phyloP scores from a whole-genome alignment of 176 grass and related monocot species.

The Eremochloa ophiuroides region DNA sequence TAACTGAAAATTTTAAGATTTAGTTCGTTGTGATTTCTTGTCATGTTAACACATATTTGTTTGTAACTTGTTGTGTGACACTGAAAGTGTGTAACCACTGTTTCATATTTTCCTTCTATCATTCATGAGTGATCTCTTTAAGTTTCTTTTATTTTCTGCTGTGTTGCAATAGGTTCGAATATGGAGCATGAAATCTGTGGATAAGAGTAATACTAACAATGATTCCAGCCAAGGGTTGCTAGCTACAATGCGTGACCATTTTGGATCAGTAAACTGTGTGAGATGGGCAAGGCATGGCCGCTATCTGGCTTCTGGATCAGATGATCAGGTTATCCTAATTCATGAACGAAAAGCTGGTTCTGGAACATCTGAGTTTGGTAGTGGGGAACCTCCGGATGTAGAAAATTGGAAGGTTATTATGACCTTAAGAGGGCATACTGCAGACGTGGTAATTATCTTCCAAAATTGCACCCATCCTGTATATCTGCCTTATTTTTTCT shows the following conservation, averaged over 20 bases:
- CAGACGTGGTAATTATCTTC: constrained; percentile 87
- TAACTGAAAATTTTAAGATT: background rate
- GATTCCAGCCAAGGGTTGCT: constrained; percentile 63
- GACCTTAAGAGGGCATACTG: constrained; percentile 95
- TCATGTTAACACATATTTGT: background rate
- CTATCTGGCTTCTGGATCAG: constrained; percentile 92
- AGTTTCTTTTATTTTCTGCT: background rate
- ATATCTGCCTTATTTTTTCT: background rate
- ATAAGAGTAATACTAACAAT: constrained; percentile 34
- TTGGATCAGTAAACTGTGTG: constrained; percentile 97
- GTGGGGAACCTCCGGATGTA: constrained; percentile 86
- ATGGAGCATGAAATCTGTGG: constrained; percentile 96
- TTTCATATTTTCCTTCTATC: background rate
- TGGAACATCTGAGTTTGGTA: constrained; percentile 92
- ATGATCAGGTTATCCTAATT: constrained; percentile 96
- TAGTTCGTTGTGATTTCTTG: background rate
- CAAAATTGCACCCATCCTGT: background rate
- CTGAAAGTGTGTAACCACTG: background rate
- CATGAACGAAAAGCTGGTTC: constrained; percentile 94
- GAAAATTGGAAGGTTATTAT: constrained; percentile 99
- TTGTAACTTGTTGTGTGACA: background rate
- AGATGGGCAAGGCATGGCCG: constrained; percentile 91
- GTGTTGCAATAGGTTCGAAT: constrained; percentile 64
- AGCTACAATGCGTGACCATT: constrained; percentile 86
- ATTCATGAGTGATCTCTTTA: background rate